These are phyloP conservation scores for Tylopilus sp. DNA, from an alignment of 768 basidiomycete species.

Conservation along the genomic window DNA sequence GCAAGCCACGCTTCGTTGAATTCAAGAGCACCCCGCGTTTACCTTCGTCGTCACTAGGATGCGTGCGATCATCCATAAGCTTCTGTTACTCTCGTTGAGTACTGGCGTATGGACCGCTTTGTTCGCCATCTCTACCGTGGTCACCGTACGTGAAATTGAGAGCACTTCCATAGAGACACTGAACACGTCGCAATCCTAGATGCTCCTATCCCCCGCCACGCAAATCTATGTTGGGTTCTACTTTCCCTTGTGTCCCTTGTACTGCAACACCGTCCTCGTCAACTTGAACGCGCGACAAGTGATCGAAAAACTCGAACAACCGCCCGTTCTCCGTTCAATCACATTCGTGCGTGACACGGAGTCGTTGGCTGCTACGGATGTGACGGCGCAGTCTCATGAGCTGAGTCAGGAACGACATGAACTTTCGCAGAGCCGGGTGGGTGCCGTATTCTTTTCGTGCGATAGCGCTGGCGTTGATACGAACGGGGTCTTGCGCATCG, in stretches of 20 bases:
- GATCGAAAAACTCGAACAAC: constrained; percentile 12
- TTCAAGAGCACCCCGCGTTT: not conserved
- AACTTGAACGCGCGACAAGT: constrained; percentile 30
- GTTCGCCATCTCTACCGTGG: constrained; percentile 10
- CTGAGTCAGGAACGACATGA: constrained; percentile 2
- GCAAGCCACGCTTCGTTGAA: not conserved
- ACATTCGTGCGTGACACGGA: constrained; percentile 2
- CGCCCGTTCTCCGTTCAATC: constrained; percentile 3
- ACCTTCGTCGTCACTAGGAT: constrained; percentile 4
- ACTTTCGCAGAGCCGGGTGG: not conserved
- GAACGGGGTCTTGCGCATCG: not conserved
- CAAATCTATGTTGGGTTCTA: constrained; percentile 21
- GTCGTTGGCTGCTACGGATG: not conserved
- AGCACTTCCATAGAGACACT: no score
- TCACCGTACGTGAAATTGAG: constrained; percentile 16
- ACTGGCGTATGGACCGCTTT: constrained; percentile 18
- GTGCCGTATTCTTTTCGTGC: not conserved
- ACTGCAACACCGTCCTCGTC: constrained; percentile 31
- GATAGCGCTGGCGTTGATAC: not conserved
- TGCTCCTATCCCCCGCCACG: constrained; percentile 12
- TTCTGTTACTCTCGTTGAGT: constrained; percentile 13
- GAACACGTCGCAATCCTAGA: not conserved
- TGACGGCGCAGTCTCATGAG: not conserved
- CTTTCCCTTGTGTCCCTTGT: constrained; percentile 30
- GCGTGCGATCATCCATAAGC: constrained; percentile 14